These are phyloP conservation scores for Prosopis cineraria DNA, from an alignment of 306 rosid species.

Conservation along the genomic window DNA sequence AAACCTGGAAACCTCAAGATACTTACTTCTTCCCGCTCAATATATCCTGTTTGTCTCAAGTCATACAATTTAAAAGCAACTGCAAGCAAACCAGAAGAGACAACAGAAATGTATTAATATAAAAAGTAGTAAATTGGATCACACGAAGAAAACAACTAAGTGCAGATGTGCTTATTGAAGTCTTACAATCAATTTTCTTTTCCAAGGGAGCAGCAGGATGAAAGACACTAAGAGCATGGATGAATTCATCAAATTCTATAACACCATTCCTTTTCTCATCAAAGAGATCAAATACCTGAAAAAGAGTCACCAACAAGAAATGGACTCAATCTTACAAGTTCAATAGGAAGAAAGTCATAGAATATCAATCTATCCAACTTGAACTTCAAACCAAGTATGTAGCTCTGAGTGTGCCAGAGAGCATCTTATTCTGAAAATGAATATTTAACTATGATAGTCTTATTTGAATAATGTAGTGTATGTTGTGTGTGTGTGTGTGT, in stretches of 20 bases:
- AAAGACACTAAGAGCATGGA: conserved; percentile 67
- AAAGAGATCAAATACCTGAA: conserved; percentile 68
- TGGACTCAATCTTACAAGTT: not conserved
- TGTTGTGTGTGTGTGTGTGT: too few species aligned
- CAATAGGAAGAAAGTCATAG: conserved; percentile 16
- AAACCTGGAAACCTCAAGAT: conserved; percentile 27
- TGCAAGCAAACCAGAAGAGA: conserved; percentile 43
- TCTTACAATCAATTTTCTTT: conserved; percentile 70
- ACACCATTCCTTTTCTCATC: conserved; percentile 70
- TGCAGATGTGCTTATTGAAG: conserved; percentile 24
- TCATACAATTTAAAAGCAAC: conserved; percentile 79
- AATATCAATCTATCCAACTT: conserved; percentile 14
- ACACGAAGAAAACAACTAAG: conserved; percentile 19
- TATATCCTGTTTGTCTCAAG: conserved; percentile 71
- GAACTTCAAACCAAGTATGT: conserved; percentile 12
- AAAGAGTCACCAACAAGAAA: conserved; percentile 15
- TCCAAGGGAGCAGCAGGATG: conserved; percentile 63
- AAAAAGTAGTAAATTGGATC: conserved; percentile 3
- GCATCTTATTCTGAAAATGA: not conserved
- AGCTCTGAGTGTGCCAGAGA: not conserved
- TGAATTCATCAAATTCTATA: conserved; percentile 79
- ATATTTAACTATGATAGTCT: conserved; percentile 1
- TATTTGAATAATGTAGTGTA: not conserved
- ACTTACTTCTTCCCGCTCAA: conserved; percentile 76
- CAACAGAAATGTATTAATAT: not conserved